A percentile compares a stretch with the other conserved stretches of the same genome.
Conservation (phyloP, 345 rosid genomes). For the Noccaea caerulescens region DNA sequence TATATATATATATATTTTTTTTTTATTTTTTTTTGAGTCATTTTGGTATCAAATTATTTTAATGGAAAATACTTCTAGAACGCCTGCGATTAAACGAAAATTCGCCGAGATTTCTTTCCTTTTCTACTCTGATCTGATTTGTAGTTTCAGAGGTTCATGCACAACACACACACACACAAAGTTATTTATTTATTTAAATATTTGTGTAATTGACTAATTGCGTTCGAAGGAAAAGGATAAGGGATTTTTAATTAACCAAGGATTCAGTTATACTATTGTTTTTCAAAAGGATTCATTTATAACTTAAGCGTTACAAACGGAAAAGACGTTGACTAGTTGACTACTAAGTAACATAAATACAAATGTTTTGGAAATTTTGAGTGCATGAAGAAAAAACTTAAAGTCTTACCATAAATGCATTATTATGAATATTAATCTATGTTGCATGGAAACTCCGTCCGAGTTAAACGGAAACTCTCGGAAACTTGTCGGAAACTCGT, state of each 20-base stretch:
- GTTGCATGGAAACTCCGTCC: no score
- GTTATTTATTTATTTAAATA: background rate
- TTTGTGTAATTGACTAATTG: background rate
- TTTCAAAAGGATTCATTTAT: conserved; percentile 3
- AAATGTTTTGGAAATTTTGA: background rate
- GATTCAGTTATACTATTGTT: no score
- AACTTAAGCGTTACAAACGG: conserved; percentile 7
- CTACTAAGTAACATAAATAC: background rate
- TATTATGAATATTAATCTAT: no score
- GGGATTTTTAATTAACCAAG: no score
- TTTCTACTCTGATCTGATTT: background rate
- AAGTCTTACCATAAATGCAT: background rate
- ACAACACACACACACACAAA: background rate
- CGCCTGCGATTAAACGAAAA: background rate
- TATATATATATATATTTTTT: no score
- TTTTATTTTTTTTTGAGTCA: no score
- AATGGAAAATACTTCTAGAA: background rate
- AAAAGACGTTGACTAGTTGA: background rate
- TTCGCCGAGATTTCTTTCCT: background rate
- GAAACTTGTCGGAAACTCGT: no score
- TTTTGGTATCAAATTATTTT: background rate
- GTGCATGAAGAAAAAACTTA: background rate
- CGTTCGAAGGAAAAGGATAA: background rate
- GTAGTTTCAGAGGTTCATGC: background rate
- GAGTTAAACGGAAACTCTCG: no score